Percentiles rank a stretch among this genome's conserved stretches.
phyloP scores from a whole-genome alignment of 2,329 filamentous ascomycete species.

The Phyllosticta capitalensis region DNA sequence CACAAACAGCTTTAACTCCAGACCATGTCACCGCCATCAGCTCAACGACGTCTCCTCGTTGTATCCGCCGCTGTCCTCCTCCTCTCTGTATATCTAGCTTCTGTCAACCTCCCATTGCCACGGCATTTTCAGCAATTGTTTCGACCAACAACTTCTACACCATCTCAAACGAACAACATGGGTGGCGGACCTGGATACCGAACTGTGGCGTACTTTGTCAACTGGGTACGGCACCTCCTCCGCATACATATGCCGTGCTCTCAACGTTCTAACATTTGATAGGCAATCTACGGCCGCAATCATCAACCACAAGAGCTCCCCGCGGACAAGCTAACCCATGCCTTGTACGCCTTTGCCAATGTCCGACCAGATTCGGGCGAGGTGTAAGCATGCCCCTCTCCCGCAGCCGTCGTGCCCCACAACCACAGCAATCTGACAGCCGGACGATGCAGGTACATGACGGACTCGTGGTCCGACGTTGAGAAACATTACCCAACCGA shows the following conservation, averaged over 20 bases:
- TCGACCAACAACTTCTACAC: not conserved
- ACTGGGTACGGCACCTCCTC: constrained; percentile 41
- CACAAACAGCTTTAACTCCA: constrained; percentile 8
- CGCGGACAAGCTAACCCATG: constrained; percentile 70
- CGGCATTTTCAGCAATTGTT: not conserved
- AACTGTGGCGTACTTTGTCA: constrained; percentile 64
- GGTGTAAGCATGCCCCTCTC: constrained; percentile 26
- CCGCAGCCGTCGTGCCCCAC: not conserved
- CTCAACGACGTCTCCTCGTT: constrained; percentile 1
- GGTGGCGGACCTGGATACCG: constrained; percentile 42
- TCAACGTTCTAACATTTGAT: not conserved
- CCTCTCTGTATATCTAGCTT: constrained; percentile 6
- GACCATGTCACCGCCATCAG: not conserved
- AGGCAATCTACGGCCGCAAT: constrained; percentile 79
- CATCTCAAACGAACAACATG: constrained; percentile 14
- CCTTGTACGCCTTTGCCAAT: constrained; percentile 89
- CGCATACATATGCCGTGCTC: not conserved
- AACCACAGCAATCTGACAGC: not conserved
- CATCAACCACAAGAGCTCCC: constrained; percentile 80
- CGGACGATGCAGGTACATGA: constrained; percentile 42
- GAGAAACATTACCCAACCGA: constrained; percentile 62
- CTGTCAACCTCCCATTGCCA: not conserved
- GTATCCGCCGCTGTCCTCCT: not conserved
- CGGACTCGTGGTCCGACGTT: constrained; percentile 58
- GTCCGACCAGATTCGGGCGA: constrained; percentile 69